Percentiles rank a stretch among this genome's conserved stretches.
These are phyloP conservation scores for Platanthera zijinensis DNA, from an alignment of 106 monocot species.

Conservation along the genomic window DNA sequence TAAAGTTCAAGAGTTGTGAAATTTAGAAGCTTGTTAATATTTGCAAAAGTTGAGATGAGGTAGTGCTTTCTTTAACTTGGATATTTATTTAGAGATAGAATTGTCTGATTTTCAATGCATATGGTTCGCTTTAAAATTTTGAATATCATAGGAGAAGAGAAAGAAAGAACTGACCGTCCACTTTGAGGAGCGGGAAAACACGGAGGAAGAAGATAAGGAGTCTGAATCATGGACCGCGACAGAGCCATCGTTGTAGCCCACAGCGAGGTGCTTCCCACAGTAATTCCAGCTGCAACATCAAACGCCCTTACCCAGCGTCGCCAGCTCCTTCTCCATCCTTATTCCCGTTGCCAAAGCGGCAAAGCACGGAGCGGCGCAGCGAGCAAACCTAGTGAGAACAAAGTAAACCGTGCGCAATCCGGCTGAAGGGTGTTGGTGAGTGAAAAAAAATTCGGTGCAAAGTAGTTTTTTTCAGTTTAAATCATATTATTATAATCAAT, in stretches of 20 bases:
- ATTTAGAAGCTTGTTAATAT: too few relatives aligned
- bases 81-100: too few relatives aligned
- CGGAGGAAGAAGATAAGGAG: conserved; percentile 28
- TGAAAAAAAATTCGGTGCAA: too few relatives aligned
- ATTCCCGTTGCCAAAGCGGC: neutral
- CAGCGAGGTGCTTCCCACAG: too few relatives aligned
- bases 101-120: too few relatives aligned
- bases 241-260: conserved; percentile 57
- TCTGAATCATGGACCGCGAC: conserved; percentile 63
- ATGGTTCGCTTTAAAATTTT: neutral
- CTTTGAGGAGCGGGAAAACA: conserved; percentile 41
- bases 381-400: neutral
- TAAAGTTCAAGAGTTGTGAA: too few relatives aligned
- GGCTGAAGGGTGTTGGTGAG: too few relatives aligned
- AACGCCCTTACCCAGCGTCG: conserved; percentile 58
- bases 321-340: conserved; percentile 50
- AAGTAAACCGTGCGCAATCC: too few relatives aligned
- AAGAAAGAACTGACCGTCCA: conserved; percentile 38
- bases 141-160: neutral
- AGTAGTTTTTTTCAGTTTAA: too few relatives aligned
- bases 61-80: too few relatives aligned
- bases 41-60: too few relatives aligned
- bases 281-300: conserved; percentile 59
- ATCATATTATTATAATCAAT: too few relatives aligned
- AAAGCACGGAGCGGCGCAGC: neutral